Evolutionary conservation across 345 rosid genomes (phyloP).

Genomic region (thale cress (Arabidopsis thaliana)): DNA sequence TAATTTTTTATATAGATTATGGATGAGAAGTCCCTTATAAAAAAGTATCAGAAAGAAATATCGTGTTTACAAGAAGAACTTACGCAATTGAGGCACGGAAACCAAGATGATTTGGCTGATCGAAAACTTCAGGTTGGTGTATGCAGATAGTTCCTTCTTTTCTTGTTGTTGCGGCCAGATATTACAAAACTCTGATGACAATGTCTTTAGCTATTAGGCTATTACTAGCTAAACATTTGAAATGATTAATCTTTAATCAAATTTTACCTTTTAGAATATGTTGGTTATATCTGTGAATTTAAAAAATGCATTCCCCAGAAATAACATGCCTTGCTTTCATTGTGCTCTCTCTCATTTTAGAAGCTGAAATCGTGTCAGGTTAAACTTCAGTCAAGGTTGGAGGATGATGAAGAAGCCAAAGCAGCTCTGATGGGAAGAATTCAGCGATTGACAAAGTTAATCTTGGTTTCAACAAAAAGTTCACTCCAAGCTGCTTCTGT

Average conservation of each 20-base stretch:
- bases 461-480: constrained; percentile 96
- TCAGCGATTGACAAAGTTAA: constrained; percentile 93
- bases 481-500: constrained; percentile 70
- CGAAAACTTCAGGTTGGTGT: constrained; percentile 76
- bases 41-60: constrained; percentile 97
- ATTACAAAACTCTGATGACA: constrained; percentile 5
- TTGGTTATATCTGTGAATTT: constrained; percentile 21
- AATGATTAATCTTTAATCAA: neutral
- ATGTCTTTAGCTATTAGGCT: neutral
- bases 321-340: constrained; percentile 13
- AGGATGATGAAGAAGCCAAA: constrained; percentile 99
- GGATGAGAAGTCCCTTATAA: constrained; percentile 96
- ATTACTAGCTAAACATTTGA: neutral
- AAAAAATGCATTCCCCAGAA: constrained; percentile 19
- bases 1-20: constrained; percentile 62
- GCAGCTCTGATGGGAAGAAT: constrained; percentile 99
- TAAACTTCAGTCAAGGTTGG: constrained; percentile 94
- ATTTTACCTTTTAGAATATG: constrained; percentile 5
- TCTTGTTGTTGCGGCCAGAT: constrained; percentile 20
- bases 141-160: constrained; percentile 27
- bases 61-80: constrained; percentile 89
- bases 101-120: constrained; percentile 83
- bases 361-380: constrained; percentile 94
- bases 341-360: constrained; percentile 22
- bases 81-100: constrained; percentile 72